Evolutionary conservation across 2,329 filamentous ascomycete species (phyloP).

Genomic region (Apiospora rasikravindrae): DNA sequence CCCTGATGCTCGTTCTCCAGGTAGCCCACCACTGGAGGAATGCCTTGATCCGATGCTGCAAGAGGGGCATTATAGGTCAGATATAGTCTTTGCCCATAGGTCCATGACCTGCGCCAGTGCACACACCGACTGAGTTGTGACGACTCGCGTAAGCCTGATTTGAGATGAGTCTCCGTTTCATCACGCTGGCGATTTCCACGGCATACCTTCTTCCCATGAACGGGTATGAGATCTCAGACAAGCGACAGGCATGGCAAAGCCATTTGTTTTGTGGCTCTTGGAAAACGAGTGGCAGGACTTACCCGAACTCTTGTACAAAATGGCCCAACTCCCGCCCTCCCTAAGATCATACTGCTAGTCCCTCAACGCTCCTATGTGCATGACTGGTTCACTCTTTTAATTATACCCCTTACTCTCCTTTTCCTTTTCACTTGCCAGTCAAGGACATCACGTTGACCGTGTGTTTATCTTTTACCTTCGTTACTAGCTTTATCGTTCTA

Average conservation of each 20-base stretch:
- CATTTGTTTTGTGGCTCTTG: conserved; percentile 13
- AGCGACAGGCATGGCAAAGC: conserved; percentile 14
- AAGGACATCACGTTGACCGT: conserved; percentile 23
- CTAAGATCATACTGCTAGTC: not conserved
- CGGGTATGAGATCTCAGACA: conserved; percentile 13
- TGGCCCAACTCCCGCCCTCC: not conserved
- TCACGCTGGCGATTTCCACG: not conserved
- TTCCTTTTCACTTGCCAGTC: conserved; percentile 13
- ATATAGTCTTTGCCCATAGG: not conserved
- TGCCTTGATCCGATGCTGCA: not conserved
- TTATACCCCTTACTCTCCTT: conserved; percentile 15
- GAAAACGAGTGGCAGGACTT: not conserved
- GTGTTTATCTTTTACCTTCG: conserved; percentile 14
- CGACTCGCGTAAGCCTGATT: conserved; percentile 10
- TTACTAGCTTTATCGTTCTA: conserved; percentile 6
- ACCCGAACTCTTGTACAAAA: conserved; percentile 16
- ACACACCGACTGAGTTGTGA: not conserved
- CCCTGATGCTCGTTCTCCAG: not conserved
- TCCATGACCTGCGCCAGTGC: not conserved
- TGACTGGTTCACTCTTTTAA: conserved; percentile 16
- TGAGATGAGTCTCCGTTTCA: conserved; percentile 16
- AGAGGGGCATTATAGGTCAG: not conserved
- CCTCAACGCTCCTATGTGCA: conserved; percentile 11
- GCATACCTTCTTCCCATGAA: conserved; percentile 14
- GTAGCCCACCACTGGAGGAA: not conserved